Evolutionary conservation across 2,329 filamentous ascomycete genomes (phyloP).

Genomic region (Beauveria varroae): DNA sequence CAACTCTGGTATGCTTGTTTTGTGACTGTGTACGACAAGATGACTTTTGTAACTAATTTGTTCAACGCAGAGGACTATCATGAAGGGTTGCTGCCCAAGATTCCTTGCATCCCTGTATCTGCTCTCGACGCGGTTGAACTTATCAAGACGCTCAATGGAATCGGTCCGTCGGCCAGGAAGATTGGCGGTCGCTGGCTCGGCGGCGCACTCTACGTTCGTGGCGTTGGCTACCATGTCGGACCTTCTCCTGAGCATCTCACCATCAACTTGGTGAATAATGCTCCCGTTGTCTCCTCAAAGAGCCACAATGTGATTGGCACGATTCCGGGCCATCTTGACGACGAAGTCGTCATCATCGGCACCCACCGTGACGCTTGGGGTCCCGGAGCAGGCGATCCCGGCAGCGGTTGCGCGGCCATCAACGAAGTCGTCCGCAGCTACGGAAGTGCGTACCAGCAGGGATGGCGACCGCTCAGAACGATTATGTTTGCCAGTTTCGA

Average conservation of each 20-base stretch:
- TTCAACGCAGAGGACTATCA: neutral
- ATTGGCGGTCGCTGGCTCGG: constrained; percentile 56
- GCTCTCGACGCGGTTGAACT: constrained; percentile 70
- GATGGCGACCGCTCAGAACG: constrained; percentile 74
- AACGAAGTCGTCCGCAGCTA: constrained; percentile 70
- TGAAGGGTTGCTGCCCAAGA: constrained; percentile 57
- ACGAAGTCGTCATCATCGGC: constrained; percentile 67
- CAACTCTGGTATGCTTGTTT: constrained; percentile 75
- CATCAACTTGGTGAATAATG: constrained; percentile 59
- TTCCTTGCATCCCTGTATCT: constrained; percentile 76
- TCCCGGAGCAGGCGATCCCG: constrained; percentile 77
- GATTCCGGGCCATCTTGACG: constrained; percentile 67
- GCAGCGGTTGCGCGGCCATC: constrained; percentile 69
- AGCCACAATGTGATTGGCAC: constrained; percentile 70
- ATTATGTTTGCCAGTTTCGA: constrained; percentile 64
- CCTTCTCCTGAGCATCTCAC: constrained; percentile 44
- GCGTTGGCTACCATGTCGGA: constrained; percentile 35
- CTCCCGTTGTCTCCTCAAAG: constrained; percentile 38
- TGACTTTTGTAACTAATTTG: constrained; percentile 19
- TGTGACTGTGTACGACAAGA: constrained; percentile 60
- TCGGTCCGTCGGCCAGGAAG: constrained; percentile 60
- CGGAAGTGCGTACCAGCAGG: constrained; percentile 58
- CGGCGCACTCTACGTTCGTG: constrained; percentile 32
- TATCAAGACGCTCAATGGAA: constrained; percentile 68
- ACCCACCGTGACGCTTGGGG: constrained; percentile 84